Evolutionary conservation across 441 rosid species (phyloP), one percentile per base, ranked within the genome.

Genomic region (Dalechampia spathulata): DNA sequence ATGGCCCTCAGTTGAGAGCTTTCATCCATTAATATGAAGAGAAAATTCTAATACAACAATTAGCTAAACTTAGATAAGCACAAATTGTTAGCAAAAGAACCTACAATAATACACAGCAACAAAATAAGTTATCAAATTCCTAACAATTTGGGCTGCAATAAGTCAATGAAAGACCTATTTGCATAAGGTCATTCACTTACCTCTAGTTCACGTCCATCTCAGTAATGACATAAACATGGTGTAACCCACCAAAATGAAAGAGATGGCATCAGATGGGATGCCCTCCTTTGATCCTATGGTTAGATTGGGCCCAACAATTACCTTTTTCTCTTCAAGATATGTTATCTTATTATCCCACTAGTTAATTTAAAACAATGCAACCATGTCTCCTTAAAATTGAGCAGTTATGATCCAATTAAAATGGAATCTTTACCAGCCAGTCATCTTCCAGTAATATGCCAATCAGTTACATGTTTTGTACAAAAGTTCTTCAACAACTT

Each of bases 91-190:
- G n/a, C n/a, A n/a, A n/a, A n/a, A n/a, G n/a, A n/a, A n/a, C n/a
- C n/a, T n/a, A n/a, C n/a, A n/a, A n/a, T n/a, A n/a, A n/a, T n/a
- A 32, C 67, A 66, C 43, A 16, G 20, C 32, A 28, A 20, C n/a
- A 52, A 57, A 26, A 58, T 12, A 52, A 15, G 40, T 43, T 20
- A 62, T 26, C 54, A 49, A 9, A 26, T 44, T 30, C 44, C 57
- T 6, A 25, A 8, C 53, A 57, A 27, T 48, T 34, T 34, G 20
- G n/a, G 9, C 38, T 13, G 13, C 28, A 39, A 49, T 10, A 55
- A 26, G 17, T 40, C 16, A 6, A 39, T 25, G 14, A 3, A 20
- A 14, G 37, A n/a, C 49, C 40, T 7, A 44, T 22, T 3, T 30
- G 19, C 43, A 30, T 14, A 14, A 16, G 52, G 41, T 45, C 21